These are phyloP conservation scores for Berberis vulgaris DNA, from an alignment of 164 flowering plant genomes.

Conservation along the genomic window DNA sequence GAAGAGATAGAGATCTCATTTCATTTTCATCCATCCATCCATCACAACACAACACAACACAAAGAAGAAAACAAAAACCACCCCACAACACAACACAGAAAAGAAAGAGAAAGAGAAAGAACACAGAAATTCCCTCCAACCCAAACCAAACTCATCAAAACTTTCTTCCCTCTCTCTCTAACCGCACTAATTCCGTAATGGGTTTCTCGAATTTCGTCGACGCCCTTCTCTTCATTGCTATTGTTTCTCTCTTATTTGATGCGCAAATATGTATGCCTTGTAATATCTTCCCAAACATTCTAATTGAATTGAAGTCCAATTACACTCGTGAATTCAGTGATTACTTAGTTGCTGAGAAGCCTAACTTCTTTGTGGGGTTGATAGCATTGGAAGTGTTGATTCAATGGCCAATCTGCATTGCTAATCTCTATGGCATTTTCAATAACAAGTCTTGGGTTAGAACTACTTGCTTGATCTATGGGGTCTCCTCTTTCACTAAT, in stretches of 20 bases:
- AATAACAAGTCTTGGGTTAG: constrained; percentile 38
- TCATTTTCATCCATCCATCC: too few relatives aligned
- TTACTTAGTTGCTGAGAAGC: constrained; percentile 48
- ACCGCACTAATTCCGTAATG: constrained; percentile 14
- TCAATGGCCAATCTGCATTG: constrained; percentile 61
- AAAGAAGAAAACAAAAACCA: not conserved
- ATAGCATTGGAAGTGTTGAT: constrained; percentile 54
- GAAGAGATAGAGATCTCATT: too few relatives aligned
- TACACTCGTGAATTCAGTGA: constrained; percentile 40
- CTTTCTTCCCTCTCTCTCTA: too few relatives aligned
- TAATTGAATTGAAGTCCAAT: constrained; percentile 37
- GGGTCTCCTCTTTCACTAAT: constrained; percentile 39
- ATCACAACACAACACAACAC: not conserved
- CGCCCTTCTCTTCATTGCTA: constrained; percentile 36
- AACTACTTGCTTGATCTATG: constrained; percentile 62
- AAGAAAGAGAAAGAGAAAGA: not conserved
- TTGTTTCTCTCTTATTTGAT: constrained; percentile 49
- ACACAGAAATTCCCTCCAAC: too few relatives aligned
- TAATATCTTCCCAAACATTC: constrained; percentile 30
- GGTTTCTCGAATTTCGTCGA: constrained; percentile 33
- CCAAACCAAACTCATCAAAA: too few relatives aligned
- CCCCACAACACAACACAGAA: not conserved
- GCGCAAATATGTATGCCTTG: constrained; percentile 41
- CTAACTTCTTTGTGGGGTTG: constrained; percentile 54
- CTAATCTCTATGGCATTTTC: constrained; percentile 40